phyloP scores from a whole-genome alignment of 176 grass and related monocot species.

The Neostapfia colusana region DNA sequence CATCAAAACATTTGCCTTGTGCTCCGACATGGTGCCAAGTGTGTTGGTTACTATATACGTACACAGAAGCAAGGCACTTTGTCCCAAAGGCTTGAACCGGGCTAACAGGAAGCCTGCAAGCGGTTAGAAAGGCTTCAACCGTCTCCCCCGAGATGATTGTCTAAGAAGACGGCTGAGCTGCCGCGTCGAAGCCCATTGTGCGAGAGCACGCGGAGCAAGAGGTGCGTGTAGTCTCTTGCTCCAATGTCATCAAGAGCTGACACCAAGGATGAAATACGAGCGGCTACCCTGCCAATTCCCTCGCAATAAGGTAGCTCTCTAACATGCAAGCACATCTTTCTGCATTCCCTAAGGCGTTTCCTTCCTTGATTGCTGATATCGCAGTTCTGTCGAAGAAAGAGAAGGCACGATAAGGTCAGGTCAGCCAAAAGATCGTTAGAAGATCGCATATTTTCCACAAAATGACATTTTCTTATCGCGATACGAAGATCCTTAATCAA shows the following conservation, averaged over 20 bases:
- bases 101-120: background rate
- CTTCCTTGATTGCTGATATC: slow-evolving; percentile 35
- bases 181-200: slow-evolving; percentile 71
- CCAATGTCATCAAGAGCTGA: slow-evolving; percentile 73
- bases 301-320: slow-evolving; percentile 58
- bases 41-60: background rate
- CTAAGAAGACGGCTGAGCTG: slow-evolving; percentile 62
- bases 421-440: background rate
- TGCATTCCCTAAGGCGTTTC: slow-evolving; percentile 89
- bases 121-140: slow-evolving; percentile 58
- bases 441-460: background rate
- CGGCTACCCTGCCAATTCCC: slow-evolving; percentile 40
- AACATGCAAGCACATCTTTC: slow-evolving; percentile 99
- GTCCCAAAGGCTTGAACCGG: background rate
- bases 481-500: no score
- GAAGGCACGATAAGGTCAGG: background rate
- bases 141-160: slow-evolving; percentile 68
- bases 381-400: background rate
- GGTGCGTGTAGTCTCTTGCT: slow-evolving; percentile 30
- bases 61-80: background rate
- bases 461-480: no score
- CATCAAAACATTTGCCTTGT: slow-evolving; percentile 73
- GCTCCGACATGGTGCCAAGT: slow-evolving; percentile 47
- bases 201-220: slow-evolving; percentile 54
- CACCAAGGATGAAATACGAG: slow-evolving; percentile 3